These are phyloP conservation scores for Beta macrorhiza DNA, from an alignment of 179 eudicot genomes.

Conservation along the genomic window DNA sequence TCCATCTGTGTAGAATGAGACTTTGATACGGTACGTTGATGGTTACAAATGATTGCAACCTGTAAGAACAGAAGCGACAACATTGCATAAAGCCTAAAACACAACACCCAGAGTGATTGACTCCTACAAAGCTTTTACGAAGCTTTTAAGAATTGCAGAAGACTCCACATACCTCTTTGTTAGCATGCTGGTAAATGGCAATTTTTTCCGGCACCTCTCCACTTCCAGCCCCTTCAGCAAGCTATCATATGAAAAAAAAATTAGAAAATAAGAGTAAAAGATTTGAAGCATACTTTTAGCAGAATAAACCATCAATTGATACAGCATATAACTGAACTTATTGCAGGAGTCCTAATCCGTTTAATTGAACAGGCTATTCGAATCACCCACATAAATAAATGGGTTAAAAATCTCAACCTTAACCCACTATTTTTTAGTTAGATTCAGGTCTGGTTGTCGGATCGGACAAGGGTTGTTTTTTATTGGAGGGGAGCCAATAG, in stretches of 20 bases:
- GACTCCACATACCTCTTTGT: conserved; percentile 71
- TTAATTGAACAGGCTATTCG: neutral
- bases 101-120: neutral
- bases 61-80: conserved; percentile 34
- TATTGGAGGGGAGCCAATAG: neutral
- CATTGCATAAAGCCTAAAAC: conserved; percentile 12
- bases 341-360: no score
- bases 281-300: neutral
- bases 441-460: no score
- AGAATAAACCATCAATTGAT: neutral
- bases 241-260: conserved; percentile 38
- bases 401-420: no score
- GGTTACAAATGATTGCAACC: conserved; percentile 98
- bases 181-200: conserved; percentile 71
- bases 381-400: neutral
- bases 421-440: no score
- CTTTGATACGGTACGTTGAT: conserved; percentile 95
- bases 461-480: neutral
- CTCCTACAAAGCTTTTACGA: neutral
- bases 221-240: conserved; percentile 56
- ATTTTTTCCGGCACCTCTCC: conserved; percentile 77
- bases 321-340: no score
- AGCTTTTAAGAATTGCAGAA: neutral
- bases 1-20: conserved; percentile 77
- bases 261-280: neutral